Percentiles rank a stretch among this genome's conserved stretches.
Conservation (phyloP, 2,329 filamentous ascomycete species). For the Metarhizium brunneum region DNA sequence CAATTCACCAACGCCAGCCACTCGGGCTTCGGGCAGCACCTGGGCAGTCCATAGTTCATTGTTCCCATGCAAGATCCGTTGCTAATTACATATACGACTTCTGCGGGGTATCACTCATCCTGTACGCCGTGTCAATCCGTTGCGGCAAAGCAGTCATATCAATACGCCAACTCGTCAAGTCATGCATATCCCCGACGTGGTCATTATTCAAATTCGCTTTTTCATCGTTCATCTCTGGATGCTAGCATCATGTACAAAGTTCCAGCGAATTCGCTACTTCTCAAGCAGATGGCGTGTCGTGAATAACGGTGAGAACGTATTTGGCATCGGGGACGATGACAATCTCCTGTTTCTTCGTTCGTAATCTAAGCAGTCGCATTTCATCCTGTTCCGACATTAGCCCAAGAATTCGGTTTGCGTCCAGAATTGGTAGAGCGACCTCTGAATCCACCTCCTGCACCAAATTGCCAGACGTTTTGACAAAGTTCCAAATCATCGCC, state of each 20-base stretch:
- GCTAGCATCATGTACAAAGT: background rate
- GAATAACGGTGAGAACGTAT: constrained; percentile 70
- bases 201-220: background rate
- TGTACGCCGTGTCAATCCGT: constrained; percentile 3
- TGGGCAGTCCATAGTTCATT: background rate
- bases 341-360: constrained; percentile 79
- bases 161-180: background rate
- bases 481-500: constrained; percentile 65
- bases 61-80: background rate
- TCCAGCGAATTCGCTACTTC: background rate
- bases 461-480: constrained; percentile 58
- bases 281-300: constrained; percentile 67
- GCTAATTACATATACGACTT: background rate
- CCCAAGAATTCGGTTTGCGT: background rate
- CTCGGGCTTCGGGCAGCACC: background rate
- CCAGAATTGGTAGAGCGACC: constrained; percentile 27
- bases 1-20: background rate
- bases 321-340: constrained; percentile 75
- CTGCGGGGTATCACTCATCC: constrained; percentile 6
- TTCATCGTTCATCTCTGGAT: background rate
- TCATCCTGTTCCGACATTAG: constrained; percentile 50
- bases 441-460: constrained; percentile 67
- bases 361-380: constrained; percentile 62
- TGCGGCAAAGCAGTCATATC: background rate
- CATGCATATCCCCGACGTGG: background rate